A percentile compares a stretch with the other conserved stretches of the same genome.
These are phyloP conservation scores for Zygosaccharomyces pseudorouxii DNA, from an alignment of 805 yeast species.

Conservation along the genomic window DNA sequence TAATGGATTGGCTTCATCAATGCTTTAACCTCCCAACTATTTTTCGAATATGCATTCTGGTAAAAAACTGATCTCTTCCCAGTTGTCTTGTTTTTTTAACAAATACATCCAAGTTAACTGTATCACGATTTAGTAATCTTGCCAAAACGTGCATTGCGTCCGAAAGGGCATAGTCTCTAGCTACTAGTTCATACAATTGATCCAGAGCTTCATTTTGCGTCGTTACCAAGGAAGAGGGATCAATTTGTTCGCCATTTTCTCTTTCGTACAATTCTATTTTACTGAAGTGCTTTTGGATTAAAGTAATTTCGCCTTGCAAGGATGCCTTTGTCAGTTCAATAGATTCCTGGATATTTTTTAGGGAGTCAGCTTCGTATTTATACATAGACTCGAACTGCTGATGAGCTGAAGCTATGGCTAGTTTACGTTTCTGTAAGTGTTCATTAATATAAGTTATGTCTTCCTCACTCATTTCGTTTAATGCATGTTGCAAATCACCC, in stretches of 20 bases:
- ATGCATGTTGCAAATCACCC: constrained; percentile 9
- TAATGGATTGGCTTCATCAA: background rate
- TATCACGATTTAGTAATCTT: constrained; percentile 19
- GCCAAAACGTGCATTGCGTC: constrained; percentile 57
- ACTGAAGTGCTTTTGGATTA: constrained; percentile 31
- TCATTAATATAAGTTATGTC: constrained; percentile 11
- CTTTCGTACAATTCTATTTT: constrained; percentile 29
- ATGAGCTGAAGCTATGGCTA: constrained; percentile 33
- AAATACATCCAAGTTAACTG: constrained; percentile 25
- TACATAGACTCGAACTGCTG: constrained; percentile 38
- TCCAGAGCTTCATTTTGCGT: constrained; percentile 51
- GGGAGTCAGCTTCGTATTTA: constrained; percentile 32
- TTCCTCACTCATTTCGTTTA: constrained; percentile 11
- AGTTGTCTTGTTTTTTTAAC: constrained; percentile 44
- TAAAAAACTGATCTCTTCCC: constrained; percentile 60
- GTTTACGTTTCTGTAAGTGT: constrained; percentile 10
- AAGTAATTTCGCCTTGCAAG: constrained; percentile 28
- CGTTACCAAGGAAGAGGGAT: constrained; percentile 42
- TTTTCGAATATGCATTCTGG: constrained; percentile 45
- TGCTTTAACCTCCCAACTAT: constrained; percentile 16
- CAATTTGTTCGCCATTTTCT: constrained; percentile 27
- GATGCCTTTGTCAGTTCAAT: constrained; percentile 31
- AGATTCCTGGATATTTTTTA: constrained; percentile 26
- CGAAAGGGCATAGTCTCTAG: constrained; percentile 65
- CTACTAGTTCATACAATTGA: constrained; percentile 48